phyloP scores from a whole-genome alignment of 108 stramenopile species.

The Conticribra guillardii region DNA sequence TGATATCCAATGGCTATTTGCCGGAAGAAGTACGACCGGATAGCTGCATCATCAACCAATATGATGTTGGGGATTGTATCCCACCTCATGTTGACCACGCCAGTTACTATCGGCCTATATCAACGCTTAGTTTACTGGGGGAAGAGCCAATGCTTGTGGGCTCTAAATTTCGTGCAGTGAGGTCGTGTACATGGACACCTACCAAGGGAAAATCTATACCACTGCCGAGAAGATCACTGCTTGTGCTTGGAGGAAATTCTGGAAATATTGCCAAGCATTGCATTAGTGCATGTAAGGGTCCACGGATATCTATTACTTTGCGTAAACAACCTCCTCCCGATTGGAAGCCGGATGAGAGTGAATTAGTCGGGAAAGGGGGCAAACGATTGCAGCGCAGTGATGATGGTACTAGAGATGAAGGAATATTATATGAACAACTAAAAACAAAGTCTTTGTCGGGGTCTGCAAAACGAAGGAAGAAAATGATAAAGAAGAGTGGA shows the following conservation, averaged over 20 bases:
- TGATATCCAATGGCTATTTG: conserved; percentile 20
- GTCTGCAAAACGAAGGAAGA: conserved; percentile 50
- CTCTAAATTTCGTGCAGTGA: conserved; percentile 30
- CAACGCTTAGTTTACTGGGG: conserved; percentile 42
- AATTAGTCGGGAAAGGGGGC: conserved; percentile 17
- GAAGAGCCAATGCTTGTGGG: conserved; percentile 55
- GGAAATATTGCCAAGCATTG: conserved; percentile 52
- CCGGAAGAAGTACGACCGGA: conserved; percentile 37
- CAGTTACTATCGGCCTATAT: conserved; percentile 43
- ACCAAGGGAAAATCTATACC: conserved; percentile 29
- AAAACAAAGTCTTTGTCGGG: conserved; percentile 46
- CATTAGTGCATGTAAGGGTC: conserved; percentile 43
- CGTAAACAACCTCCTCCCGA: conserved; percentile 50
- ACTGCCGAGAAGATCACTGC: conserved; percentile 33
- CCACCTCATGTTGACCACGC: conserved; percentile 52
- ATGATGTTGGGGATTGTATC: conserved; percentile 48
- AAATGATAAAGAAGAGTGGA: conserved; percentile 33
- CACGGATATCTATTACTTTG: conserved; percentile 48
- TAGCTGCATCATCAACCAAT: conserved; percentile 51
- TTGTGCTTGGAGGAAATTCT: conserved; percentile 51
- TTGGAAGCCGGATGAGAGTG: conserved; percentile 49
- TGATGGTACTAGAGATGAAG: neutral
- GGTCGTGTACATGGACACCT: conserved; percentile 42
- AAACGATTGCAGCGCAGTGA: neutral
- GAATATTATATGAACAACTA: neutral